phyloP scores from a whole-genome alignment of 345 rosid genomes.

The Eucalyptus fibrosa region DNA sequence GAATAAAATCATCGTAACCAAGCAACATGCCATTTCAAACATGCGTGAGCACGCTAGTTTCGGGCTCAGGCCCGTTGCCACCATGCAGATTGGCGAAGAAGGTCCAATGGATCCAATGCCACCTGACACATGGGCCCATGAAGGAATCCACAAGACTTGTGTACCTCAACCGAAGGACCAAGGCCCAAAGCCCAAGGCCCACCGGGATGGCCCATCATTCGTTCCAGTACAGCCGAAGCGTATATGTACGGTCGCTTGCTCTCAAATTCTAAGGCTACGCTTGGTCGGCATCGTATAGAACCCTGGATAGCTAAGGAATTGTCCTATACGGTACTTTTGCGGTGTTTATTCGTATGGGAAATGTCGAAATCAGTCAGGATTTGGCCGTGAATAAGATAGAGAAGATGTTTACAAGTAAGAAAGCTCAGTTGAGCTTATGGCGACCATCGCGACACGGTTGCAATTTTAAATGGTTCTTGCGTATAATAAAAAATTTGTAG shows the following conservation, averaged over 20 bases:
- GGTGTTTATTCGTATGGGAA: neutral
- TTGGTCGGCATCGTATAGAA: neutral
- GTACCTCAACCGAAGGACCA: neutral
- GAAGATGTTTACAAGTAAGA: neutral
- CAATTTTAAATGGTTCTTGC: neutral
- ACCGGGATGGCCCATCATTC: neutral
- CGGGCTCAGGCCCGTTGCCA: neutral
- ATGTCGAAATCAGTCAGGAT: neutral
- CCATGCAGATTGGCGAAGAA: neutral
- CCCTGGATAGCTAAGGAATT: neutral
- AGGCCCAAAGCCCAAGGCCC: neutral
- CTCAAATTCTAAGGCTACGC: neutral
- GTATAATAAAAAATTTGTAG: neutral
- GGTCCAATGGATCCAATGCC: neutral
- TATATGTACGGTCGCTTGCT: neutral
- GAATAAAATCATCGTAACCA: neutral
- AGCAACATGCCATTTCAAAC: neutral
- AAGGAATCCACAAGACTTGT: neutral
- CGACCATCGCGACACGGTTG: neutral
- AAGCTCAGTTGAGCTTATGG: neutral
- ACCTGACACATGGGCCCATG: neutral
- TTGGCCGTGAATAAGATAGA: neutral
- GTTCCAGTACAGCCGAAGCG: neutral
- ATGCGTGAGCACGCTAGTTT: neutral
- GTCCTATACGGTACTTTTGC: neutral